Evolutionary conservation across 352 stramenopile species (phyloP), one percentile per base, ranked within the genome.

Genomic region (Phytophthora aleatoria): DNA sequence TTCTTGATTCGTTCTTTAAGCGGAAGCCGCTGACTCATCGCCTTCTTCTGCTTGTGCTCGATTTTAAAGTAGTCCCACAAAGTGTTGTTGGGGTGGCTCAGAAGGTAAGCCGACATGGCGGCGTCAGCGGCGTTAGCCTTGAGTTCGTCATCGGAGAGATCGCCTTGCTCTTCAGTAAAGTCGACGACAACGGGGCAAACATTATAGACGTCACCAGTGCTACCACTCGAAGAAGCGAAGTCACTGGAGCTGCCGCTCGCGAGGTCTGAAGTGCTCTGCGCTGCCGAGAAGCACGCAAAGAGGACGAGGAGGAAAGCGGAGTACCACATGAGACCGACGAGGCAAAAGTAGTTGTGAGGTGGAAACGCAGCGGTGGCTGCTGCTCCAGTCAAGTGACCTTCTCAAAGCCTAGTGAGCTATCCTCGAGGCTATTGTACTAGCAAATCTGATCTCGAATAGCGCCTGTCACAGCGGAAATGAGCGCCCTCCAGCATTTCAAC

Each of bases 11-110:
- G 11, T 8, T 63, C 36, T 12, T 33, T 41, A 8, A 61, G n/a
- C 20, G 60, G 53, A 8, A 68, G 44, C 9, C 48, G 53, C 44
- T 47, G 10, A 31, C 35, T 48, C 52, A 68, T 63, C 28, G 24
- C 60, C 20, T 36, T 63, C 60, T 68, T 68, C 38, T 68, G 60
- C 16, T 24, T 57, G 9, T 50, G 26, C 27, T 68, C 60, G 20
- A 68, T 68, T 47, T 68, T 68, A 28, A 68, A 68, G 52, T 68
- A 68, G 45, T 68, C 60, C 60, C 60, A 68, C 28, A 68, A n/a
- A 0, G 60, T 68, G 53, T 68, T 68, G 53, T 68, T 68, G 16
- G 60, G 60, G 45, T 68, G 60, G 38, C 60, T 68, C 9, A 68
- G 31, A 11, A 68, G n/a, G 45, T 68, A 68, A 12, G 60, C 52